Conservation (phyloP, 352 stramenopile species). For the Globisporangium sylvaticum region DNA sequence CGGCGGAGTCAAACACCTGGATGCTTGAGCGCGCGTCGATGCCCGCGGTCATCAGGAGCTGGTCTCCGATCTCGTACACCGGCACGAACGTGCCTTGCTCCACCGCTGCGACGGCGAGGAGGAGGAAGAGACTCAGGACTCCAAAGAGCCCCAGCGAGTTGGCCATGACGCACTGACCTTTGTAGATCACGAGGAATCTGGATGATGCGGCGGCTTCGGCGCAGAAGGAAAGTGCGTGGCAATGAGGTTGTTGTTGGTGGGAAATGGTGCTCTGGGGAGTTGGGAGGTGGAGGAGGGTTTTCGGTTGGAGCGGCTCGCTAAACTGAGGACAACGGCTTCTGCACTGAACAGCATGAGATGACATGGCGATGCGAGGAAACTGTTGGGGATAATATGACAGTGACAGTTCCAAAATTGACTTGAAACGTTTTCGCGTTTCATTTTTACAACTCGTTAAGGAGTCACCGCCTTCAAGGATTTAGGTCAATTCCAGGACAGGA, state of each 20-base stretch:
- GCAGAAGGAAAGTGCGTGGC: background rate
- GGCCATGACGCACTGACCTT: background rate
- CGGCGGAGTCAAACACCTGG: background rate
- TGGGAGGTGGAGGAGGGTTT: background rate
- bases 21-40: background rate
- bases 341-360: background rate
- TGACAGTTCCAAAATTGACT: too few relatives aligned
- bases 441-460: too few relatives aligned
- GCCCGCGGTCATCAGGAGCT: background rate
- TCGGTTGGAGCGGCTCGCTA: background rate
- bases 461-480: too few relatives aligned
- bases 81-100: background rate
- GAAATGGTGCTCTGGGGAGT: background rate
- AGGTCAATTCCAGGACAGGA: too few relatives aligned
- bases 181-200: background rate
- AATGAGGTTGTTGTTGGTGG: background rate
- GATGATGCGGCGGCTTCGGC: background rate
- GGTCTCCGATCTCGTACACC: background rate
- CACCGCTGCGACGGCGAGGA: background rate
- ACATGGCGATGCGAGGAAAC: background rate
- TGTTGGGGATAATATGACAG: too few relatives aligned
- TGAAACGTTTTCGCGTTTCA: too few relatives aligned
- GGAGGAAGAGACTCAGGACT: background rate
- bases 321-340: background rate
- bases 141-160: background rate